Percentiles rank a stretch among this genome's conserved stretches.
These are phyloP conservation scores for Stephania yunnanensis DNA, from an alignment of 164 flowering plant genomes.

Conservation along the genomic window DNA sequence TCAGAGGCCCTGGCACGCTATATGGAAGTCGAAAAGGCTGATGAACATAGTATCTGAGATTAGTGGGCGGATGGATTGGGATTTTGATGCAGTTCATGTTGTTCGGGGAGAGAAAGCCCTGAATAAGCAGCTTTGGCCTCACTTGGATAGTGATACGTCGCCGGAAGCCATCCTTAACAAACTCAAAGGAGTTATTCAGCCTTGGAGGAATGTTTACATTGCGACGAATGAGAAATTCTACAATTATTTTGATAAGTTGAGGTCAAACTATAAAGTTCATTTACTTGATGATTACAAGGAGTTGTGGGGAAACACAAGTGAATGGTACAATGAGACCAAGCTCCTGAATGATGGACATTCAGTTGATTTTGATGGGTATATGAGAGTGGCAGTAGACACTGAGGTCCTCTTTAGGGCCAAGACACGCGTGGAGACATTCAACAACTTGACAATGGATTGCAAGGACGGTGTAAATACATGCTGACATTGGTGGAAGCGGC, in stretches of 20 bases:
- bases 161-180: slow-evolving; percentile 60
- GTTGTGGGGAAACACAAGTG: slow-evolving; percentile 78
- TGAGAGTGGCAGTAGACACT: slow-evolving; percentile 93
- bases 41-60: slow-evolving; percentile 93
- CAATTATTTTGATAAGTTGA: slow-evolving; percentile 77
- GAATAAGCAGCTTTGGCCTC: slow-evolving; percentile 85
- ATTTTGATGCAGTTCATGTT: slow-evolving; percentile 93
- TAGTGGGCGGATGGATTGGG: slow-evolving; percentile 93
- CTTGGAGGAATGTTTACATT: slow-evolving; percentile 77
- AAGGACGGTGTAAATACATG: slow-evolving; percentile 93
- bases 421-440: slow-evolving; percentile 78
- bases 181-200: slow-evolving; percentile 49
- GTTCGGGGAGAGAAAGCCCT: slow-evolving; percentile 88
- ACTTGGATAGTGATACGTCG: slow-evolving; percentile 76
- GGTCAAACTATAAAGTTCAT: slow-evolving; percentile 75
- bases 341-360: slow-evolving; percentile 54
- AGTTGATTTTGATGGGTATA: slow-evolving; percentile 91
- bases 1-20: slow-evolving; percentile 87
- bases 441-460: slow-evolving; percentile 86
- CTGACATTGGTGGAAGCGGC: slow-evolving; percentile 26
- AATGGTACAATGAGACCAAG: slow-evolving; percentile 87
- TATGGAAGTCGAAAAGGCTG: slow-evolving; percentile 93
- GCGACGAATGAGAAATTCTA: slow-evolving; percentile 90
- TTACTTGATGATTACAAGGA: slow-evolving; percentile 84
- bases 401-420: slow-evolving; percentile 86